A percentile compares a stretch with the other conserved stretches of the same genome.
Evolutionary conservation across 768 basidiomycete genomes (phyloP).

Genomic region (Phanerochaete sordida): DNA sequence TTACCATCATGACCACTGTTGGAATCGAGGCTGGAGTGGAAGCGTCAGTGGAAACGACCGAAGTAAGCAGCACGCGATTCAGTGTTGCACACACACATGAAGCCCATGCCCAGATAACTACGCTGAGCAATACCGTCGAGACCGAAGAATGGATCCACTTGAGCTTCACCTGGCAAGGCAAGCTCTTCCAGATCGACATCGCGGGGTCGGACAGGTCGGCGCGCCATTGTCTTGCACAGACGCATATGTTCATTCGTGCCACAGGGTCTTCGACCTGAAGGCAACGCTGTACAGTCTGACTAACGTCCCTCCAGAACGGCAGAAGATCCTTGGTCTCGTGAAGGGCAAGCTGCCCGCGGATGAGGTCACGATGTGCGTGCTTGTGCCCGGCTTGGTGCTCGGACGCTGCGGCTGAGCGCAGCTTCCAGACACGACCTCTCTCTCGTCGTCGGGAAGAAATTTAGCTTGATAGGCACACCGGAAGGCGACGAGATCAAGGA

Average conservation of each 20-base stretch:
- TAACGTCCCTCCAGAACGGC: slow-evolving; percentile 75
- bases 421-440: slow-evolving; percentile 51
- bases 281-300: slow-evolving; percentile 62
- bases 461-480: slow-evolving; percentile 83
- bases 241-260: not conserved
- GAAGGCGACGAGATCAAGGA: slow-evolving; percentile 85
- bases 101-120: not conserved
- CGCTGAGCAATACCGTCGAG: not conserved
- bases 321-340: slow-evolving; percentile 84
- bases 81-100: not conserved
- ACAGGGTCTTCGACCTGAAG: slow-evolving; percentile 81
- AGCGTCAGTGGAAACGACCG: not conserved
- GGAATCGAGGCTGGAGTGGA: not conserved
- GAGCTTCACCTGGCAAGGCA: slow-evolving; percentile 71
- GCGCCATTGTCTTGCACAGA: not conserved
- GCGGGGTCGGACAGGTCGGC: slow-evolving; percentile 75
- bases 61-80: not conserved
- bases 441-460: slow-evolving; percentile 62
- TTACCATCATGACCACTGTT: not conserved
- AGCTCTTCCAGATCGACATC: slow-evolving; percentile 58
- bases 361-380: slow-evolving; percentile 55
- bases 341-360: slow-evolving; percentile 82
- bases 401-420: slow-evolving; percentile 5
- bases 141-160: slow-evolving; percentile 54
- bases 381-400: not conserved